Conservation (phyloP, 2,329 filamentous ascomycete genomes). For the Zymoseptoria passerinii region DNA sequence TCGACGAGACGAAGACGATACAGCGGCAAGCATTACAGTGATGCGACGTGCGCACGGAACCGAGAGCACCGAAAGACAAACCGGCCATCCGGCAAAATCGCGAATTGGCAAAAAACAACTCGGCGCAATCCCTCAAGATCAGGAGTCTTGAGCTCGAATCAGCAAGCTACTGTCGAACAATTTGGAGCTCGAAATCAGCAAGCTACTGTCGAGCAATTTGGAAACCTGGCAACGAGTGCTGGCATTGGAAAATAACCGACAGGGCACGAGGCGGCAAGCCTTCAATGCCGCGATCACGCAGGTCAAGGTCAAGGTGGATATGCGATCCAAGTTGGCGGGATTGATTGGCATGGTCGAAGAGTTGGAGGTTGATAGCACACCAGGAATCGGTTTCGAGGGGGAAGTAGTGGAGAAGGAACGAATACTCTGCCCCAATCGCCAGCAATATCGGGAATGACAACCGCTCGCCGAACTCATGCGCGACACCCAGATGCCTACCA, state of each 20-base stretch:
- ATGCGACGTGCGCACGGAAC: too few relatives aligned
- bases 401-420: neutral
- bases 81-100: slow-evolving; percentile 77
- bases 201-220: slow-evolving; percentile 68
- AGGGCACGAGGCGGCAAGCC: slow-evolving; percentile 45
- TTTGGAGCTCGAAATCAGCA: too few relatives aligned
- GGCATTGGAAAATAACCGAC: slow-evolving; percentile 56
- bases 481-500: neutral
- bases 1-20: slow-evolving; percentile 79
- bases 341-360: slow-evolving; percentile 58
- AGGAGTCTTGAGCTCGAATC: too few relatives aligned
- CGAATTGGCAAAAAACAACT: slow-evolving; percentile 71
- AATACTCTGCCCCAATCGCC: slow-evolving; percentile 3
- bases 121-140: too few relatives aligned
- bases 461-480: neutral
- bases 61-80: slow-evolving; percentile 56
- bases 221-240: slow-evolving; percentile 62
- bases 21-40: too few relatives aligned
- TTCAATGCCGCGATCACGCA: slow-evolving; percentile 56
- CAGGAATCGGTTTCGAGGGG: slow-evolving; percentile 15
- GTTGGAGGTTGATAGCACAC: slow-evolving; percentile 15
- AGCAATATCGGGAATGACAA: too few relatives aligned
- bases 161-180: too few relatives aligned
- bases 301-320: too few relatives aligned
- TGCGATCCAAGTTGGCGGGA: slow-evolving; percentile 66